Percentiles rank a stretch among this genome's conserved stretches.
phyloP scores from a whole-genome alignment of 192 early-diverging fungal species.

The Mortierella antarctica region DNA sequence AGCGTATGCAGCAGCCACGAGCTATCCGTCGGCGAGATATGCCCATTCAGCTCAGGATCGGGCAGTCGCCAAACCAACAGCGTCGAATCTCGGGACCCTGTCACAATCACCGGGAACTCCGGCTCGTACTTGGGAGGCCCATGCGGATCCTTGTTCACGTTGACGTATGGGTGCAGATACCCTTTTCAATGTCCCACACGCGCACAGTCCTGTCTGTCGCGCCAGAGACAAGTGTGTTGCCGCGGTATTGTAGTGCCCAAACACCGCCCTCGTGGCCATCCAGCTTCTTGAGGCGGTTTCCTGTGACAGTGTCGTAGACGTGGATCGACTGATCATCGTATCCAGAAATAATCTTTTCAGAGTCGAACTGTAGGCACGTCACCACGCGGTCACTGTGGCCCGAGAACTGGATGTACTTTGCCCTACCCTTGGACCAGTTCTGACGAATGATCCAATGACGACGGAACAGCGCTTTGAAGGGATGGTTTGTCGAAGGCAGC shows the following conservation, averaged over 20 bases:
- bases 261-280: slow-evolving; percentile 95
- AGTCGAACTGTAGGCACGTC: slow-evolving; percentile 96
- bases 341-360: slow-evolving; percentile 95
- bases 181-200: slow-evolving; percentile 95
- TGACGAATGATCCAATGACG: slow-evolving; percentile 82
- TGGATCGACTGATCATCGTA: slow-evolving; percentile 93
- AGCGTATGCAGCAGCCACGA: slow-evolving; percentile 83
- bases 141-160: slow-evolving; percentile 60
- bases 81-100: slow-evolving; percentile 94
- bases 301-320: slow-evolving; percentile 90
- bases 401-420: slow-evolving; percentile 81
- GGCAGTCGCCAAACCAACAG: slow-evolving; percentile 94
- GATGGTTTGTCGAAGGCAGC: slow-evolving; percentile 54
- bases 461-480: slow-evolving; percentile 86
- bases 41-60: slow-evolving; percentile 65
- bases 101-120: slow-evolving; percentile 87
- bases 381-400: slow-evolving; percentile 89
- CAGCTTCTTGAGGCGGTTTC: slow-evolving; percentile 76
- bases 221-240: slow-evolving; percentile 90
- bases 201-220: slow-evolving; percentile 95
- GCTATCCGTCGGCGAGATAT: slow-evolving; percentile 46
- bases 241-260: slow-evolving; percentile 95
- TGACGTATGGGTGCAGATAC: slow-evolving; percentile 87
- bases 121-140: slow-evolving; percentile 66
- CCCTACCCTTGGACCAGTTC: slow-evolving; percentile 85